phyloP scores from a whole-genome alignment of 306 rosid species.

The Quercus aquifolioides region DNA sequence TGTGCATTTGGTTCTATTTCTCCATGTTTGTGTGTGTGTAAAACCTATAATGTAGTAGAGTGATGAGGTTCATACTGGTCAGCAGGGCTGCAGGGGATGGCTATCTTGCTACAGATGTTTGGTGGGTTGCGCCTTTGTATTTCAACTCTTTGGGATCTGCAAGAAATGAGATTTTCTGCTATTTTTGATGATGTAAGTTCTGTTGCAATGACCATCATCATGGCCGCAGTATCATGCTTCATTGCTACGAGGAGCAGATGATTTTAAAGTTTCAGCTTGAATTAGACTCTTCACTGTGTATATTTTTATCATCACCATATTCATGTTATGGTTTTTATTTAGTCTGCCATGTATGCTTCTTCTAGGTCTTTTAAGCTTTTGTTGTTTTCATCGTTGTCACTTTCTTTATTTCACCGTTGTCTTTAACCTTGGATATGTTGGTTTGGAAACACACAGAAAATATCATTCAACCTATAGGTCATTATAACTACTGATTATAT shows the following conservation, averaged over 20 bases:
- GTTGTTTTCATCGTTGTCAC: background rate
- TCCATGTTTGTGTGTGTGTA: background rate
- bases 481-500: too few relatives aligned
- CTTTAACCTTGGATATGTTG: too few relatives aligned
- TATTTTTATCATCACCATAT: background rate
- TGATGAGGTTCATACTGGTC: background rate
- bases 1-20: background rate
- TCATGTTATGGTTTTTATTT: background rate
- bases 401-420: too few relatives aligned
- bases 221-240: conserved; percentile 39
- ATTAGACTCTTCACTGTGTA: background rate
- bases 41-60: background rate
- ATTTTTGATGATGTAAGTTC: conserved; percentile 24
- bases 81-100: conserved; percentile 9
- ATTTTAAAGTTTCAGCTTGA: background rate
- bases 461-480: too few relatives aligned
- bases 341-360: too few relatives aligned
- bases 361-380: background rate
- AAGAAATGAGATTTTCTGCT: conserved; percentile 43
- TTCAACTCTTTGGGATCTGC: conserved; percentile 46
- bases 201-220: conserved; percentile 16
- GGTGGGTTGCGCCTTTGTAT: conserved; percentile 30
- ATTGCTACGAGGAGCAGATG: conserved; percentile 21
- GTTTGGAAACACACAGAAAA: too few relatives aligned
- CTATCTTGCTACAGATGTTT: conserved; percentile 12